Evolutionary conservation across 2,329 filamentous ascomycete species (phyloP), one percentile per base, ranked within the genome.

Genomic region (Madurella fahalii): DNA sequence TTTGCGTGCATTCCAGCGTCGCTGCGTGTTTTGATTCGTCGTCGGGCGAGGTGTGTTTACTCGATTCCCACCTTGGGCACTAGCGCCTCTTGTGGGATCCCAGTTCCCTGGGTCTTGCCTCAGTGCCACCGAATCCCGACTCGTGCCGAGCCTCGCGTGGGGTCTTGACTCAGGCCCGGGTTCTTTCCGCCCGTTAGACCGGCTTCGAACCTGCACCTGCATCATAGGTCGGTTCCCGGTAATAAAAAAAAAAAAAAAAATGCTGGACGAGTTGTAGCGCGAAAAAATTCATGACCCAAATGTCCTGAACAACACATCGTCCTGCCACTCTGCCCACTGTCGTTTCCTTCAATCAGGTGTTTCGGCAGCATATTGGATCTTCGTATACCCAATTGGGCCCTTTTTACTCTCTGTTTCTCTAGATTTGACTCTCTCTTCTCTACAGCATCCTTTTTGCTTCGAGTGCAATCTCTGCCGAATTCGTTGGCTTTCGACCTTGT

Each of bases 181-280:
- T 43, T 50, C 39, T 52, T 56, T 48, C 55, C 54, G 58, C 39
- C 58, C 52, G 52, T 48, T 57, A 40, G 43, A 40, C 53, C 57
- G 54, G 57, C 32, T 25, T 40, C 30, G 18, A 47, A 51, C 51
- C 56, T 50, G 58, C 61, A 51, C 51, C 56, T 50, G 58, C 61
- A 61, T 62, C 58, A 57, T 57, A 50, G 50, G 52, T 44, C n/a
- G n/a, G n/a, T n/a, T n/a, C 42, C 31, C 39, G 37, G 32, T 16
- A 31, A n/a, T n/a, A n/a, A n/a, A n/a, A n/a, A n/a, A 25, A 50
- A 52, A 55, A 58, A 55, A 58, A 59, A 57, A 56, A 57, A 59
- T 53, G 52, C 37, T 54, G 41, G 37, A 50, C 31, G 44, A 50
- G 37, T 56, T 52, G 41, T 37, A 46, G 25, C 47, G 18, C 37